Conservation (phyloP, 2,329 filamentous ascomycete species). For the Xylariaceae sp. region DNA sequence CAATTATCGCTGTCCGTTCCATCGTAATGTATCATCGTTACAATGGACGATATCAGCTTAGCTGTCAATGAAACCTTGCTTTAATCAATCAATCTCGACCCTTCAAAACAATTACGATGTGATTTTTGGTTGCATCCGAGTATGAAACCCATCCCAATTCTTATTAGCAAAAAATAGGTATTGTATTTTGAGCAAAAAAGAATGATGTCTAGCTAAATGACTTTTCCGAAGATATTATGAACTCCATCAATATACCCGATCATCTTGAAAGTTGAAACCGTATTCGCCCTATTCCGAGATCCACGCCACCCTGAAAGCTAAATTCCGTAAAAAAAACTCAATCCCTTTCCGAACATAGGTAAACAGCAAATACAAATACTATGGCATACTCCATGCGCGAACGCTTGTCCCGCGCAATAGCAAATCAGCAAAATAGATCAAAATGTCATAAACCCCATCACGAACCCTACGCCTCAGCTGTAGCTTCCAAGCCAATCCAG, state of each 20-base stretch:
- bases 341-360: background rate
- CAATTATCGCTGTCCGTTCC: background rate
- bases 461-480: background rate
- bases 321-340: background rate
- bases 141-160: background rate
- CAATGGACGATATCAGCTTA: background rate
- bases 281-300: background rate
- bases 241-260: too few relatives aligned
- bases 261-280: too few relatives aligned
- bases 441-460: too few relatives aligned
- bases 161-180: background rate
- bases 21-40: background rate
- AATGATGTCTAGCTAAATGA: background rate
- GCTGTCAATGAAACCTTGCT: background rate
- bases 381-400: too few relatives aligned
- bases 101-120: background rate
- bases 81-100: background rate
- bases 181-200: too few relatives aligned
- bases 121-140: background rate
- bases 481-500: slow-evolving; percentile 37
- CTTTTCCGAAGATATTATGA: too few relatives aligned
- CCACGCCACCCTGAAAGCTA: background rate
- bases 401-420: too few relatives aligned
- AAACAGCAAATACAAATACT: background rate
- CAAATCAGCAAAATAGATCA: too few relatives aligned